Conservation (phyloP, 441 rosid genomes). For the Arabidopsis lyrata region DNA sequence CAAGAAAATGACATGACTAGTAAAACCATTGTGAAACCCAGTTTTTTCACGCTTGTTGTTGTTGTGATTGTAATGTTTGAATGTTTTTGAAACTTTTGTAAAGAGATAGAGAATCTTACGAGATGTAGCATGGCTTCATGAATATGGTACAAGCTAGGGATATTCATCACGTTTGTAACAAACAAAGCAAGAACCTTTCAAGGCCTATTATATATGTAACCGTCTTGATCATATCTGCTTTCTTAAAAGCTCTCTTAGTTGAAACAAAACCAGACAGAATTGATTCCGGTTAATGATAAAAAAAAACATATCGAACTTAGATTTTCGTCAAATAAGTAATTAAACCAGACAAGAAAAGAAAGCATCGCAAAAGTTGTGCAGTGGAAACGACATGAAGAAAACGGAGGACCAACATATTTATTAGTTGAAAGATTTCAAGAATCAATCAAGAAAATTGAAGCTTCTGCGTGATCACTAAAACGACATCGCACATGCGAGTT, state of each 20-base stretch:
- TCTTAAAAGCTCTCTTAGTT: not conserved
- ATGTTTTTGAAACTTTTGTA: slow-evolving; percentile 35
- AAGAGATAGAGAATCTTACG: slow-evolving; percentile 24
- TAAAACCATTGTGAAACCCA: slow-evolving; percentile 16
- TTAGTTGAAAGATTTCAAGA: not conserved
- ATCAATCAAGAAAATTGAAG: not conserved
- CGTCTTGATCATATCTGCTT: not conserved
- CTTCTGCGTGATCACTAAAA: not conserved
- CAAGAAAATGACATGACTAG: slow-evolving; percentile 24
- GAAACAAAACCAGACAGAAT: not conserved
- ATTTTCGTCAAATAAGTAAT: not conserved
- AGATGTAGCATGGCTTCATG: slow-evolving; percentile 22
- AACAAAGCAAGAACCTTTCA: not conserved
- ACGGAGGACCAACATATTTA: not conserved
- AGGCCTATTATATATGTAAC: not conserved
- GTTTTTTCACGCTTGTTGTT: slow-evolving; percentile 21
- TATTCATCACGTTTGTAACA: slow-evolving; percentile 15
- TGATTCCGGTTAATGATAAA: not conserved
- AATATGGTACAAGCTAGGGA: slow-evolving; percentile 9
- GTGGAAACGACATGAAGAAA: not conserved
- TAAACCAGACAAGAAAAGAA: not conserved
- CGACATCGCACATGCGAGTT: not conserved
- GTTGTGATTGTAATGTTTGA: slow-evolving; percentile 32
- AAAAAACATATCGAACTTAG: not conserved
- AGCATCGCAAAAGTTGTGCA: not conserved